Conservation (phyloP, 2,329 filamentous ascomycete species). For the Apiospora kogelbergensis region DNA sequence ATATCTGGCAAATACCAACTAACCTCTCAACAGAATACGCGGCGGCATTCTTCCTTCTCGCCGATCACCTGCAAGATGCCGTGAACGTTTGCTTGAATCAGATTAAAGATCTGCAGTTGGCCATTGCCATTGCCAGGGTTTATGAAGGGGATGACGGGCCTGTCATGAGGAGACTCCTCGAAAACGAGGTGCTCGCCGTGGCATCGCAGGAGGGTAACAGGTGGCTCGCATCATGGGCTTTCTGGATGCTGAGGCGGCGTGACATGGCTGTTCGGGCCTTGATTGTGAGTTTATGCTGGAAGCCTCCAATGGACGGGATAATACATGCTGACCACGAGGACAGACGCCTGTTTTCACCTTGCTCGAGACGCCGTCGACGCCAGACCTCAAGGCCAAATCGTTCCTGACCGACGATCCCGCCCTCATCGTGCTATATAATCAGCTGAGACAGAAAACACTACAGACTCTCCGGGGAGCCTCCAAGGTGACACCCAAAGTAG, state of each 20-base stretch:
- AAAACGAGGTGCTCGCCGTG: slow-evolving; percentile 74
- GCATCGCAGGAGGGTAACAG: slow-evolving; percentile 82
- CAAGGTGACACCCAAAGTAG: slow-evolving; percentile 73
- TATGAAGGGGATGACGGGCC: slow-evolving; percentile 84
- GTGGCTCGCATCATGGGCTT: slow-evolving; percentile 94
- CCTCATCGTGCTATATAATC: slow-evolving; percentile 81
- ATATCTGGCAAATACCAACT: slow-evolving; percentile 39
- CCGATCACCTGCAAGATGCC: slow-evolving; percentile 80
- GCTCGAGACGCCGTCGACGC: slow-evolving; percentile 65
- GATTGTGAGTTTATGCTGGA: slow-evolving; percentile 56
- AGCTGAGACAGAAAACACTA: slow-evolving; percentile 77
- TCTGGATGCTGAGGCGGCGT: slow-evolving; percentile 82
- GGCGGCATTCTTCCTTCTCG: slow-evolving; percentile 91
- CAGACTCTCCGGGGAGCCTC: slow-evolving; percentile 85
- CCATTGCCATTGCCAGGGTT: slow-evolving; percentile 81
- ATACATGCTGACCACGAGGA: neutral
- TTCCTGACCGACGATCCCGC: slow-evolving; percentile 92
- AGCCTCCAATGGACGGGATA: neutral
- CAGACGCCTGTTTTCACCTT: slow-evolving; percentile 78
- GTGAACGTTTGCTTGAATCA: slow-evolving; percentile 85
- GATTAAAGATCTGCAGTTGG: slow-evolving; percentile 84
- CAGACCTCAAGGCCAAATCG: slow-evolving; percentile 71
- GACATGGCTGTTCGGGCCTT: slow-evolving; percentile 84
- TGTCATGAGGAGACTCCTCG: slow-evolving; percentile 70
- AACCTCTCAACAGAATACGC: slow-evolving; percentile 75